Conservation (phyloP, 306 rosid genomes). For the Cyclanthera cordifolia region DNA sequence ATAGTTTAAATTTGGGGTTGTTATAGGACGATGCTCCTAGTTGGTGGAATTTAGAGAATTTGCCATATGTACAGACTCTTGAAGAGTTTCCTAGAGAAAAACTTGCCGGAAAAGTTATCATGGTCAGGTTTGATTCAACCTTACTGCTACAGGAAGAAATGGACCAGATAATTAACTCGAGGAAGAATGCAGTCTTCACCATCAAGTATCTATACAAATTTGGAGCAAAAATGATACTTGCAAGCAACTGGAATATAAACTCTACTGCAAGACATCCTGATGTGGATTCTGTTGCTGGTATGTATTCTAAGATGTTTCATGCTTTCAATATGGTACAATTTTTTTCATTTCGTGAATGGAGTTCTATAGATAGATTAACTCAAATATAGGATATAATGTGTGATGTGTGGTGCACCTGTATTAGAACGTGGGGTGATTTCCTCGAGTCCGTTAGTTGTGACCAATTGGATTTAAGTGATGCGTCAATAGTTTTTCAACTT, state of each 20-base stretch:
- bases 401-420: background rate
- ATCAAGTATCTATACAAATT: conserved; percentile 48
- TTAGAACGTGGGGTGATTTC: background rate
- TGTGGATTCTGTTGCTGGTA: conserved; percentile 50
- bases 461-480: background rate
- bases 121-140: conserved; percentile 80
- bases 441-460: background rate
- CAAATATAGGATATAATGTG: background rate
- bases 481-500: background rate
- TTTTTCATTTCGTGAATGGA: conserved; percentile 14
- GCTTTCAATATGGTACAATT: background rate
- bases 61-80: conserved; percentile 69
- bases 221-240: conserved; percentile 60
- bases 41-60: conserved; percentile 36
- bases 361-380: background rate
- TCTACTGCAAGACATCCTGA: conserved; percentile 21
- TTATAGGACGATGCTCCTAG: conserved; percentile 27
- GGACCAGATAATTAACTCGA: conserved; percentile 22
- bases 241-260: conserved; percentile 48
- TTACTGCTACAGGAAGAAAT: conserved; percentile 33
- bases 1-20: background rate
- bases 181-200: conserved; percentile 35
- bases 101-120: conserved; percentile 56
- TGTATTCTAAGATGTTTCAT: conserved; percentile 18
- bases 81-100: conserved; percentile 46